Base-by-base conservation (phyloP, 2,329 filamentous ascomycete genomes). In the Trichoderma atrobrunneum region DNA sequence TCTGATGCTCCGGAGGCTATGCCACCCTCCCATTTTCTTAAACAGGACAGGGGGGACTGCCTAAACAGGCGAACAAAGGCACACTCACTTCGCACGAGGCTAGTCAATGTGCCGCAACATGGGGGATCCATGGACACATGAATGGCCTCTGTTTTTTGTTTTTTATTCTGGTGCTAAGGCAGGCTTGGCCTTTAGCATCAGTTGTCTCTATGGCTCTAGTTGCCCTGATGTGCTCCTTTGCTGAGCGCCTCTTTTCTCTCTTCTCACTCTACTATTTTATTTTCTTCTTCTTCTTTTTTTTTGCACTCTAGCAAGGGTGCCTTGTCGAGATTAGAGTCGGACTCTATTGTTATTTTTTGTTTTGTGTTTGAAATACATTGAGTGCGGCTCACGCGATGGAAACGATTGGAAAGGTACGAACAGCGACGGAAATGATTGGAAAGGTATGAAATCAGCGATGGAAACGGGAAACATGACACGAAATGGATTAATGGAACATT, bases 41-140 rank as follows among this genome's bases (percentile, higher is more conserved):
- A 62, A 67, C 24, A 34, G 63, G 70, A 14, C 63, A 67, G 28
- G 34, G 39, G 30, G 43, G 57, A 61, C n/a, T 70, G 51, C 71
- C 65, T 61, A 72, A 69, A 72, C 32, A 56, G 65, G 71, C 71
- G 65, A 62, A 70, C 66, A 70, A 61, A 70, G 66, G 65, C 54
- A 61, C 43, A n/a, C 21, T 63, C 61, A 34, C 63, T 66, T 61
- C n/a, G 21, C 66, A 70, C 48, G 48, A 24, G 48, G 48, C 48
- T 54, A 54, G 48, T 21, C n/a, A 54, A 24, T 14, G 48, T 54
- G n/a, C 48, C n/a, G 48, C 48, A 54, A 54, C 48, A 54, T 54
- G 48, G 48, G 48, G 21, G 48, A 54, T 54, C 48, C 48, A 54
- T 54, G 48, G 14, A 24, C 11, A 21, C 10, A 54, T 54, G 48